These are phyloP conservation scores for Urtica urens DNA, from an alignment of 306 rosid genomes.

Conservation along the genomic window DNA sequence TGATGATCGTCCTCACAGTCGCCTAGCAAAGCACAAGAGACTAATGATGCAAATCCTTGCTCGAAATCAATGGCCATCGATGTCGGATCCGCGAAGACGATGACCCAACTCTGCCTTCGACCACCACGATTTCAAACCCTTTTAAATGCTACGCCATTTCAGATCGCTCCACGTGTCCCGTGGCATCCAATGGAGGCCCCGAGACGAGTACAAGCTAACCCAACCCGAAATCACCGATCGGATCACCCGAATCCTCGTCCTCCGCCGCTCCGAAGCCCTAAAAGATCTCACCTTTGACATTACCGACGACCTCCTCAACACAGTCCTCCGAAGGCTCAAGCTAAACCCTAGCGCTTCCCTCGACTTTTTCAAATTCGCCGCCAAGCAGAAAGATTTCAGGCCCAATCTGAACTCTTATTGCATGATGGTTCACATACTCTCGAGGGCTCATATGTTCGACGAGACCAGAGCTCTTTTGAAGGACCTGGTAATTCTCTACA, in stretches of 20 bases:
- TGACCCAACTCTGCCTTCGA: neutral
- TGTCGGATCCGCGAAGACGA: slow-evolving; percentile 1
- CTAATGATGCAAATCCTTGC: neutral
- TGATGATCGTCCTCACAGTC: too few species aligned
- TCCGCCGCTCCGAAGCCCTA: slow-evolving; percentile 43
- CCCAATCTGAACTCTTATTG: slow-evolving; percentile 51
- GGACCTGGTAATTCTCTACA: slow-evolving; percentile 33
- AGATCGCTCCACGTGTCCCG: slow-evolving; percentile 34
- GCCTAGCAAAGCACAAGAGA: too few species aligned
- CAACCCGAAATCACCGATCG: slow-evolving; percentile 36
- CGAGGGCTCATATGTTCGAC: slow-evolving; percentile 49
- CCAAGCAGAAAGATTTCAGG: slow-evolving; percentile 39
- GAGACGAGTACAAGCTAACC: slow-evolving; percentile 43
- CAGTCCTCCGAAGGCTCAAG: slow-evolving; percentile 58
- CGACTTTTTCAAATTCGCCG: slow-evolving; percentile 44
- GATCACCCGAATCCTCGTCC: slow-evolving; percentile 61
- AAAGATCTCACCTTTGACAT: slow-evolving; percentile 31
- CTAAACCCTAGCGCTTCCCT: slow-evolving; percentile 49
- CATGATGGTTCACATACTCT: slow-evolving; percentile 52
- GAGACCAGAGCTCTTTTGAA: slow-evolving; percentile 36
- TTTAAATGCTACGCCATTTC: slow-evolving; percentile 19
- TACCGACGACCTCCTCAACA: slow-evolving; percentile 57
- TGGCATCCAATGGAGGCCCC: slow-evolving; percentile 47
- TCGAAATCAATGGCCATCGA: slow-evolving; percentile 1
- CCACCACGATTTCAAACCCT: neutral